Evolutionary conservation across 2,329 filamentous ascomycete genomes (phyloP), one percentile per base, ranked within the genome.

Genomic region (Aspergillus carbonarius): DNA sequence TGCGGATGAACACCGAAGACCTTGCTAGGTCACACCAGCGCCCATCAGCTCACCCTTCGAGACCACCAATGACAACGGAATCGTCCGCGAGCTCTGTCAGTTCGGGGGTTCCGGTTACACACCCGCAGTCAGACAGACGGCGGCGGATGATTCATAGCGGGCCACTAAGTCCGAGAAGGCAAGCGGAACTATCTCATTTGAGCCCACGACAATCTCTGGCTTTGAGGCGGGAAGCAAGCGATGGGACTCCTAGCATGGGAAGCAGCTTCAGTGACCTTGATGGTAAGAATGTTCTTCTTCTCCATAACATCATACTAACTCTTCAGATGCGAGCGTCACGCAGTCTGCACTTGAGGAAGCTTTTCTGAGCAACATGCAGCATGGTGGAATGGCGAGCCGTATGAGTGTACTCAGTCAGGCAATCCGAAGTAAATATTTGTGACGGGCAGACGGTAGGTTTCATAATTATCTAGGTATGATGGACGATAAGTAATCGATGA

Each of bases 201-300:
- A 83, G 79, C 58, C 81, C 83, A 0, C 74, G 77, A n/a, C 72
- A 72, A 40, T 72, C 72, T 10, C 62, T 62, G 20, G 61, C 68
- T 53, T 68, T 73, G 42, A 72, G 72, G 2, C 73, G 72, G 40
- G 78, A 80, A 25, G 75, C 78, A 12, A 85, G 81, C 57, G 82
- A 85, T 60, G 82, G 82, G 12, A 83, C 82, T 9, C 83, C 83
- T 3, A 85, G 83, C 61, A 86, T 86, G 82, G 86, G 85, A 0
- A 87, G 85, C 61, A 87, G 84, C 57, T 88, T 88, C 65, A 87
- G 84, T 63, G 86, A 88, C 70, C 74, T 88, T 35, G 86, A 88
- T 68, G 84, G 84, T 83, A 73, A 58, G 70, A 60, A 17, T 25
- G 6, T 30, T 23, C 10, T 27, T 10, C 8, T 15, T 53, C 12